Evolutionary conservation across 768 basidiomycete species (phyloP).

Genomic region (Leccinum variicolor): DNA sequence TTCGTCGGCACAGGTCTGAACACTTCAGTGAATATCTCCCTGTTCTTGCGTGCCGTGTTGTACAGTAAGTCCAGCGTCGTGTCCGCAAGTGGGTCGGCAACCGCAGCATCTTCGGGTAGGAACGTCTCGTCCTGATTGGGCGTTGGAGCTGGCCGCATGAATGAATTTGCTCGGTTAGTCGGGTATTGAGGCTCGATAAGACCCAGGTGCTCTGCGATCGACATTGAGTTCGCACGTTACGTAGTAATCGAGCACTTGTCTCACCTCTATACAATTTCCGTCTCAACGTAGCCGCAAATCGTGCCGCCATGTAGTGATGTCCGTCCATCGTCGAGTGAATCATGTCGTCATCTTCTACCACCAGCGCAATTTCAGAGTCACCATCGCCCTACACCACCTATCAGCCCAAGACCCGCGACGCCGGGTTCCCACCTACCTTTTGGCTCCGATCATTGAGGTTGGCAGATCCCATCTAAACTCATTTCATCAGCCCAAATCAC

Average conservation of each 20-base stretch:
- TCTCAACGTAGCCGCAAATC: slow-evolving; percentile 82
- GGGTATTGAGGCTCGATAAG: slow-evolving; percentile 70
- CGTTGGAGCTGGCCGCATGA: slow-evolving; percentile 79
- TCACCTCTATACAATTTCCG: slow-evolving; percentile 80
- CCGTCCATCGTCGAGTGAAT: slow-evolving; percentile 80
- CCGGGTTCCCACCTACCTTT: slow-evolving; percentile 40
- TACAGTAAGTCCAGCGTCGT: slow-evolving; percentile 57
- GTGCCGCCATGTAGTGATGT: slow-evolving; percentile 61
- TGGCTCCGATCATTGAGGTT: slow-evolving; percentile 90
- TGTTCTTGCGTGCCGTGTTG: slow-evolving; percentile 72
- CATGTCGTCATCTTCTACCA: slow-evolving; percentile 85
- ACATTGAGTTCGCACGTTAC: slow-evolving; percentile 3
- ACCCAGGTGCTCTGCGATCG: slow-evolving; percentile 73
- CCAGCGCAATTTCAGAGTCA: slow-evolving; percentile 91
- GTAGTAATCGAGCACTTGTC: slow-evolving; percentile 4
- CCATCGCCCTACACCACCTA: slow-evolving; percentile 67
- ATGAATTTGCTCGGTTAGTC: slow-evolving; percentile 40
- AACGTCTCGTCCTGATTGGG: slow-evolving; percentile 65
- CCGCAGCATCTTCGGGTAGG: slow-evolving; percentile 55
- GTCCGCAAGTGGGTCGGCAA: slow-evolving; percentile 78
- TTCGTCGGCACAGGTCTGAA: slow-evolving; percentile 89
- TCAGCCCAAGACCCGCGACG: slow-evolving; percentile 4
- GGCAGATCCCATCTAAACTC: slow-evolving; percentile 79
- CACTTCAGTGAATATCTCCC: slow-evolving; percentile 81
- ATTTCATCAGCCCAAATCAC: slow-evolving; percentile 3